phyloP scores from a whole-genome alignment of 1,284 basidiomycete genomes.

The Neonothopanus nambi region DNA sequence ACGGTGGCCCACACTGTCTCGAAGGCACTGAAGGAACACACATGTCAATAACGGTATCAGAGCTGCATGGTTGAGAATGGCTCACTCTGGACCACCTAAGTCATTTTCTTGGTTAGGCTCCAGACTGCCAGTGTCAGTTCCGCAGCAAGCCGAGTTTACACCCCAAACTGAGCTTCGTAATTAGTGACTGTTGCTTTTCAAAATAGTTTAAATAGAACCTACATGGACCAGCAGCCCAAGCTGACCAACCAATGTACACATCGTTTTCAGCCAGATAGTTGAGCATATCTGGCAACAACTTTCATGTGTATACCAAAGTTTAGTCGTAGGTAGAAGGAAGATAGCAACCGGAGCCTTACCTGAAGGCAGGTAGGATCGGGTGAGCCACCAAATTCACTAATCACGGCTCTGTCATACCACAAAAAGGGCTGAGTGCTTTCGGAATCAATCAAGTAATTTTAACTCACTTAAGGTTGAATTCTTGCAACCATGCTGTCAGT shows the following conservation, averaged over 20 bases:
- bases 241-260: slow-evolving; percentile 47
- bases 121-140: slow-evolving; percentile 43
- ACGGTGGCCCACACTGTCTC: slow-evolving; percentile 43
- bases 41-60: not conserved
- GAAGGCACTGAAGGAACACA: slow-evolving; percentile 38
- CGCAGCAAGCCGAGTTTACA: slow-evolving; percentile 42
- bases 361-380: slow-evolving; percentile 42
- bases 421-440: slow-evolving; percentile 15
- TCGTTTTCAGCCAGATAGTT: slow-evolving; percentile 41
- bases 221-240: slow-evolving; percentile 51
- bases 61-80: not conserved
- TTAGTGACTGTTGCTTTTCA: not conserved
- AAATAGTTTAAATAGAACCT: slow-evolving; percentile 18
- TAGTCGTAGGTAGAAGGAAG: not conserved
- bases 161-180: slow-evolving; percentile 41
- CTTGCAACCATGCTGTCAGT: slow-evolving; percentile 42
- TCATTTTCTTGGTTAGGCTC: slow-evolving; percentile 42
- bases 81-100: slow-evolving; percentile 33
- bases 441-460: not conserved
- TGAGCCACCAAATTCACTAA: slow-evolving; percentile 46
- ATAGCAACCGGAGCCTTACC: slow-evolving; percentile 17
- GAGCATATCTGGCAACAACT: slow-evolving; percentile 40
- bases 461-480: slow-evolving; percentile 42
- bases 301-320: not conserved
- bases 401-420: slow-evolving; percentile 35